phyloP scores from a whole-genome alignment of 352 stramenopile species.

The Peronosclerospora sorghi region DNA sequence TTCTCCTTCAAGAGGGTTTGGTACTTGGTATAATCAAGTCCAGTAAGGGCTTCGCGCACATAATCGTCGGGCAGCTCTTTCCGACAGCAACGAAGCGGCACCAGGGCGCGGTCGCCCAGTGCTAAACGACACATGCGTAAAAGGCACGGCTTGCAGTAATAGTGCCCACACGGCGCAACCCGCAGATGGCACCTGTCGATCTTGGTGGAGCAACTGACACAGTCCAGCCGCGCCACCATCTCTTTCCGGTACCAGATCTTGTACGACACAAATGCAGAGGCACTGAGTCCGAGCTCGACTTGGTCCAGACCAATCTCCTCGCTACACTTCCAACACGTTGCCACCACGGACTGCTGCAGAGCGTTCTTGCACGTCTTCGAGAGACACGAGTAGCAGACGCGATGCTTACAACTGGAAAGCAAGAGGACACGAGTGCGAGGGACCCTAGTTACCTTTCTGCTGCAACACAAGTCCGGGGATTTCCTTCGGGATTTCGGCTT shows the following conservation, averaged over 20 bases:
- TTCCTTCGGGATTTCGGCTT: background rate
- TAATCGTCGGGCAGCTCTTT: constrained; percentile 60
- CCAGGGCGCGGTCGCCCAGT: constrained; percentile 43
- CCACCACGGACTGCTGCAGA: constrained; percentile 1
- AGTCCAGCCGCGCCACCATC: constrained; percentile 5
- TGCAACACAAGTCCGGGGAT: constrained; percentile 1
- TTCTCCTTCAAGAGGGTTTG: constrained; percentile 32
- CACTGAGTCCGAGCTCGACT: constrained; percentile 13
- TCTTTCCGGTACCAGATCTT: constrained; percentile 3
- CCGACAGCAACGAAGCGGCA: constrained; percentile 58
- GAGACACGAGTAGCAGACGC: constrained; percentile 15
- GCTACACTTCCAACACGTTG: constrained; percentile 12
- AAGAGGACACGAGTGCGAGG: constrained; percentile 1
- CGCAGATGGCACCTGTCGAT: constrained; percentile 13
- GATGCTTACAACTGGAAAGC: constrained; percentile 6
- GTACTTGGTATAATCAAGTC: constrained; percentile 31
- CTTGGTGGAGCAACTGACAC: constrained; percentile 29
- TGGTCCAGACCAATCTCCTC: constrained; percentile 17
- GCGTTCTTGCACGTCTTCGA: constrained; percentile 12
- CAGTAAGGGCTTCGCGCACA: constrained; percentile 27
- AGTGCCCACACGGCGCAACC: constrained; percentile 44
- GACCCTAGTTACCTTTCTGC: background rate
- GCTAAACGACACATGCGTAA: constrained; percentile 46
- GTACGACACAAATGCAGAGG: constrained; percentile 14
- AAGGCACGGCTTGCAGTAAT: constrained; percentile 46